phyloP scores from a whole-genome alignment of 805 yeast genomes.

The Wickerhamiella siamensis region DNA sequence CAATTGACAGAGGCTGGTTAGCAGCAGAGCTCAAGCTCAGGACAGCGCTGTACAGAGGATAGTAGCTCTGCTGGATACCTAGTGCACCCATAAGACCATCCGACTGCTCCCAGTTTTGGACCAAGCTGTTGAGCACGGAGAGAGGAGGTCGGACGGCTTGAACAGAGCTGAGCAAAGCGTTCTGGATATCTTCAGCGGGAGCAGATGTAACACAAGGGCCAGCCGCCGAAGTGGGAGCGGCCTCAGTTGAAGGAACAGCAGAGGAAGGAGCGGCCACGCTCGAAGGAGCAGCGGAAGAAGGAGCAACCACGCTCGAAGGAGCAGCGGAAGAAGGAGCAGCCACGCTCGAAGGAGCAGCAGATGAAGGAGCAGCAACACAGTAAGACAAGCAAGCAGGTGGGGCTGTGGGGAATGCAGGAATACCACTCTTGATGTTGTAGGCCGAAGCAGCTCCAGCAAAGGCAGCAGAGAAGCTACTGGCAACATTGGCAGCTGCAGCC shows the following conservation, averaged over 20 bases:
- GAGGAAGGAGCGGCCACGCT: not conserved
- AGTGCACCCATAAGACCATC: conserved; percentile 22
- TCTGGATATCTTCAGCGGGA: not conserved
- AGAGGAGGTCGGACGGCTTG: not conserved
- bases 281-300: not conserved
- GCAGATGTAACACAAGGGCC: not conserved
- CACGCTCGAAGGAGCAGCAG: conserved; percentile 1
- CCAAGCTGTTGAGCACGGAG: conserved; percentile 5
- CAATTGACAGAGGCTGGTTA: conserved; percentile 7
- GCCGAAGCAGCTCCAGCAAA: conserved; percentile 1
- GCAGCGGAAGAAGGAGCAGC: not conserved
- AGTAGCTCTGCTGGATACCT: conserved; percentile 18
- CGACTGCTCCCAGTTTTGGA: conserved; percentile 9
- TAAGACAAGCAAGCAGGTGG: not conserved
- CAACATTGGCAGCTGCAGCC: not conserved
- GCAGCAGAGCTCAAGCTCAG: conserved; percentile 7
- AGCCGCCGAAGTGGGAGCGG: not conserved
- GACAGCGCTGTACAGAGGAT: conserved; percentile 14
- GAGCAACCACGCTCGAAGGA: not conserved
- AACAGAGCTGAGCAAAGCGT: not conserved
- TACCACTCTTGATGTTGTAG: not conserved
- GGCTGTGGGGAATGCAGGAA: conserved; percentile 7
- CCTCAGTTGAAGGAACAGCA: not conserved
- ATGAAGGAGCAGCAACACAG: not conserved
- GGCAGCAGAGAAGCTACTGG: conserved; percentile 3